Evolutionary conservation across 805 yeast genomes (phyloP), one percentile per base, ranked within the genome.

Genomic region (Saturnispora silvae): DNA sequence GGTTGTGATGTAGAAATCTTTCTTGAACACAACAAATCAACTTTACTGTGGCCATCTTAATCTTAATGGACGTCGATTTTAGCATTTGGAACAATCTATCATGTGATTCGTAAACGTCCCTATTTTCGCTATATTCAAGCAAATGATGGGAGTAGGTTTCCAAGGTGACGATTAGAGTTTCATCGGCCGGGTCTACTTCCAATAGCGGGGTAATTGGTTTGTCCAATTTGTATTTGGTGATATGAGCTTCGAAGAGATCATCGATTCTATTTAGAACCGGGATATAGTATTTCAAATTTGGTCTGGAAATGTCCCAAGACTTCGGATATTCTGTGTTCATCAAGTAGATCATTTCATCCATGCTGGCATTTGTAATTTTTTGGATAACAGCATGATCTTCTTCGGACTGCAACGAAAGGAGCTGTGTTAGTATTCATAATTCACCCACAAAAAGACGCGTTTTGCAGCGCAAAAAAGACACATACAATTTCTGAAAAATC

Each of bases 221-320:
- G 25, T 62, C 66, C 37, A 77, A 56, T 24, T 60, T 63, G 49
- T 83, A 80, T 42, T 72, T 72, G 6, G 58, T 58, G 13, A 81
- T 68, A 17, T 69, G 60, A 3, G 50, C 47, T 35, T 75, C 81
- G 37, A 83, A 60, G 5, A 83, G 66, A 10, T 63, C 67, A 52
- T 87, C 96, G 50, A 87, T 74, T 47, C 78, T 65, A 54, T 85
- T 81, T 47, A 89, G 62, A 1, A 83, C 74, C 0, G 79, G 70
- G 20, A 82, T 71, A 92, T 95, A 87, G 41, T 77, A 77, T 42
- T 68, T 69, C 24, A 89, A 57, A 47, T 83, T 71, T 5, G 68
- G 64, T 28, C 50, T 46, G 4, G 54, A 37, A 11, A 59, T 58
- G 40, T 53, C 54, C 60, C 59, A 57, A 9, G 40, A 46, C 28